phyloP scores from a whole-genome alignment of 2,329 filamentous ascomycete species.

The Seiridium unicorne region DNA sequence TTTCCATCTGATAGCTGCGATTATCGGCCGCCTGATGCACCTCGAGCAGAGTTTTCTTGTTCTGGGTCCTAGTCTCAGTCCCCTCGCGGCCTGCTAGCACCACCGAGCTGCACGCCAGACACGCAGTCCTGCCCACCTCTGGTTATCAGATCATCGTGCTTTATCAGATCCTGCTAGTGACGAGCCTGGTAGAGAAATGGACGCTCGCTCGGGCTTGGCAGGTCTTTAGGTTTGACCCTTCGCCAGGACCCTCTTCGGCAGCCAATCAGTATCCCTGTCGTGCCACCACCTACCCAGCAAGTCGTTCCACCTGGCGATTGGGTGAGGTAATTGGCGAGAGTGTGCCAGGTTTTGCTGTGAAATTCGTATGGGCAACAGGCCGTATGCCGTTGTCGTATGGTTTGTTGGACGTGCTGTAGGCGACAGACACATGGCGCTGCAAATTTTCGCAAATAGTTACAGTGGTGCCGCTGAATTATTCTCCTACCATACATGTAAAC shows the following conservation, averaged over 20 bases:
- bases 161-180: no score
- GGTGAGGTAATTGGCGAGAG: background rate
- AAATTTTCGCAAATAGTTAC: background rate
- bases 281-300: background rate
- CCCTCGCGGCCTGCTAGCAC: no score
- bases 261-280: background rate
- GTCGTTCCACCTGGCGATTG: background rate
- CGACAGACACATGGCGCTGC: background rate
- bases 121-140: no score
- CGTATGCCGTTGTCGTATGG: no score
- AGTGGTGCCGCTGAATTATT: background rate
- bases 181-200: no score
- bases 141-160: no score
- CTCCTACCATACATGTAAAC: background rate
- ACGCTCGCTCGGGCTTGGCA: no score
- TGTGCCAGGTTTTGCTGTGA: background rate
- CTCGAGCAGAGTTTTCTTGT: background rate
- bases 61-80: no score
- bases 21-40: background rate
- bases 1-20: conserved; percentile 5
- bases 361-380: no score
- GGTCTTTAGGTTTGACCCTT: no score
- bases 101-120: no score
- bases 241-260: background rate
- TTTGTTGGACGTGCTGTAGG: background rate